These are phyloP conservation scores for Spongispora temasekensis DNA, from an alignment of 1,284 basidiomycete genomes.

Conservation along the genomic window DNA sequence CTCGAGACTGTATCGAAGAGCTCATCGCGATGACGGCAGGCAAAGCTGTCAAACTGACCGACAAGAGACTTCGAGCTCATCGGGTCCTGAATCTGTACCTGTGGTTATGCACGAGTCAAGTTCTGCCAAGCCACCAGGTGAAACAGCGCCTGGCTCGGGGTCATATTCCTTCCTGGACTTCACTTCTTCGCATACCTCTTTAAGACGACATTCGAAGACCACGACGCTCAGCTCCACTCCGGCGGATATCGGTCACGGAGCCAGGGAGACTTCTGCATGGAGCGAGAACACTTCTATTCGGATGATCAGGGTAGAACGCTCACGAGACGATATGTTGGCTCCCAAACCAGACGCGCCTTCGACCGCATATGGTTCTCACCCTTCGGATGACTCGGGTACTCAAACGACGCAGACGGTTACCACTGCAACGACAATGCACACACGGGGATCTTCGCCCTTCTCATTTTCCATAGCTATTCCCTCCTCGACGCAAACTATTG, in stretches of 20 bases:
- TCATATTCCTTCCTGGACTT: slow-evolving; percentile 63
- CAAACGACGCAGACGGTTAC: slow-evolving; percentile 19
- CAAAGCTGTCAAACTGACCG: slow-evolving; percentile 19
- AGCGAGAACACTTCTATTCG: slow-evolving; percentile 20
- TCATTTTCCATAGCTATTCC: slow-evolving; percentile 47
- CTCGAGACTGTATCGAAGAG: slow-evolving; percentile 32
- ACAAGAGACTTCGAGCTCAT: slow-evolving; percentile 24
- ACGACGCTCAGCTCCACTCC: slow-evolving; percentile 31
- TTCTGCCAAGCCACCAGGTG: slow-evolving; percentile 33
- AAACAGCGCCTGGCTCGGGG: slow-evolving; percentile 30
- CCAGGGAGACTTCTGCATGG: slow-evolving; percentile 9
- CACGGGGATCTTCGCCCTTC: slow-evolving; percentile 37
- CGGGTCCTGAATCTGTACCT: slow-evolving; percentile 35
- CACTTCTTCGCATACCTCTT: slow-evolving; percentile 47
- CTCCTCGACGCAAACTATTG: slow-evolving; percentile 34
- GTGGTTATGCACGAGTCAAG: slow-evolving; percentile 34
- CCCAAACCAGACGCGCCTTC: slow-evolving; percentile 36
- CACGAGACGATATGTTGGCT: slow-evolving; percentile 11
- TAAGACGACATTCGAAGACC: slow-evolving; percentile 39
- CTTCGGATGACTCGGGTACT: slow-evolving; percentile 30
- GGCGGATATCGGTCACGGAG: slow-evolving; percentile 29
- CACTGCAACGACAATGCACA: slow-evolving; percentile 30
- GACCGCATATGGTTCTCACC: slow-evolving; percentile 33
- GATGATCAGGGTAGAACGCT: slow-evolving; percentile 19
- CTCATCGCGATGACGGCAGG: slow-evolving; percentile 33